Evolutionary conservation across 2,329 filamentous ascomycete genomes (phyloP), one percentile per base, ranked within the genome.

Genomic region (Curvularia sp.): DNA sequence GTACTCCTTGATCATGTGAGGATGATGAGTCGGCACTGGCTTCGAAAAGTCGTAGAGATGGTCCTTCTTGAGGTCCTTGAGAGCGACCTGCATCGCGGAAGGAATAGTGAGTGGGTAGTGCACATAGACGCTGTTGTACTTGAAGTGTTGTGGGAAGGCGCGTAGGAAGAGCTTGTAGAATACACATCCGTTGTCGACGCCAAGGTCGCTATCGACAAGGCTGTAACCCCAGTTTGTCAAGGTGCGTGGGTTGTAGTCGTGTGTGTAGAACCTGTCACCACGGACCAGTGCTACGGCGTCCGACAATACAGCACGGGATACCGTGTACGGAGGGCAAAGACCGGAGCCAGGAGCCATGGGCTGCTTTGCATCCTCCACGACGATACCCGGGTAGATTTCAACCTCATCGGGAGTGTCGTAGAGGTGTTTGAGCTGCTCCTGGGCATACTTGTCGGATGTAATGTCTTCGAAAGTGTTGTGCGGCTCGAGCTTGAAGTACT

Each of bases 171-270:
- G 83, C 80, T 95, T 96, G 82, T 93, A 93, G 77, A 94, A 91
- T 12, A 93, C 86, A 66, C 89, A 92, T 47, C 92, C 92, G 71
- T 95, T 88, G 76, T 95, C 90, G 64, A 94, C 78, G 58, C 84
- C 86, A 22, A 88, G 78, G 66, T 96, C 90, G 55, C 89, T 91
- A 20, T 90, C 83, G 3, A 86, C 89, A 72, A 92, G 89, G 54
- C 87, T 86, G 79, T 86, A 94, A 20, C 92, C 92, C 91, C 91
- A 96, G 77, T 92, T 93, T 1, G 92, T 96, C 47, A 96, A 78
- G 66, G 88, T 86, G 8, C 86, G 85, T 0, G 91, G 86, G 65
- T 88, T 78, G 61, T 79, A 93, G 75, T 94, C 91, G n/a, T 83
- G 71, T 0, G 90, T 93, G 79, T 93, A 93, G 79, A 91, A 89